These are phyloP conservation scores for Candida verbasci DNA, from an alignment of 805 yeast species.

Conservation along the genomic window DNA sequence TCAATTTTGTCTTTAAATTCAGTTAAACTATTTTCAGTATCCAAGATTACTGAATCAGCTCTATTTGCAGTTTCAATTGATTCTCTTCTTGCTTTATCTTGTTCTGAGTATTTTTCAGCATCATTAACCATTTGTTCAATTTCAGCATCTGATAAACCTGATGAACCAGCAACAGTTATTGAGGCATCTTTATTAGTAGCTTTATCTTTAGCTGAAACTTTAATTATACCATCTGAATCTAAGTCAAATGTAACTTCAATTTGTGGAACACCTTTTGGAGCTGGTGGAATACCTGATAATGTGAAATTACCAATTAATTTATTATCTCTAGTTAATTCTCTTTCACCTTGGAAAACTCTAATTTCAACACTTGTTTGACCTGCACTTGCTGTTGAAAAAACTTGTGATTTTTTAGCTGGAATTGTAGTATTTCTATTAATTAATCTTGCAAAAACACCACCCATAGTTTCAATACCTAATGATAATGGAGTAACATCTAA, in stretches of 20 bases:
- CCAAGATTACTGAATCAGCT: slow-evolving; percentile 68
- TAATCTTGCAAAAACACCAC: slow-evolving; percentile 93
- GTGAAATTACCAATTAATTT: slow-evolving; percentile 96
- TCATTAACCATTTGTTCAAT: slow-evolving; percentile 88
- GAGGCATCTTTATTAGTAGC: slow-evolving; percentile 92
- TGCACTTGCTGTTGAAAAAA: slow-evolving; percentile 93
- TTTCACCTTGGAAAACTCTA: slow-evolving; percentile 99
- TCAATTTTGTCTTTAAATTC: slow-evolving; percentile 46
- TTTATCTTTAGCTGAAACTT: slow-evolving; percentile 91
- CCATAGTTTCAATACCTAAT: slow-evolving; percentile 95
- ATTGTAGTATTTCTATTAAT: slow-evolving; percentile 93
- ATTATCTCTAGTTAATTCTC: slow-evolving; percentile 97
- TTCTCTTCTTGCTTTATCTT: slow-evolving; percentile 83
- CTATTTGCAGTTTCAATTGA: slow-evolving; percentile 82
- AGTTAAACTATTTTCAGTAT: slow-evolving; percentile 45
- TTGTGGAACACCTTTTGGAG: slow-evolving; percentile 93
- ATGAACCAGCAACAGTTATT: slow-evolving; percentile 93
- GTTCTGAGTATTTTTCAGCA: slow-evolving; percentile 83
- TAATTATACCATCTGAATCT: slow-evolving; percentile 96
- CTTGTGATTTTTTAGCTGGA: slow-evolving; percentile 94
- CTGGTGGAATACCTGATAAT: slow-evolving; percentile 90
- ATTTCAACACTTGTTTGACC: slow-evolving; percentile 97
- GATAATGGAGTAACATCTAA: slow-evolving; percentile 88
- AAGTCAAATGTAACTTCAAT: slow-evolving; percentile 93
- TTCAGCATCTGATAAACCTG: slow-evolving; percentile 87